Evolutionary conservation across 441 rosid genomes (phyloP).

Genomic region (Flueggea neowawraea): DNA sequence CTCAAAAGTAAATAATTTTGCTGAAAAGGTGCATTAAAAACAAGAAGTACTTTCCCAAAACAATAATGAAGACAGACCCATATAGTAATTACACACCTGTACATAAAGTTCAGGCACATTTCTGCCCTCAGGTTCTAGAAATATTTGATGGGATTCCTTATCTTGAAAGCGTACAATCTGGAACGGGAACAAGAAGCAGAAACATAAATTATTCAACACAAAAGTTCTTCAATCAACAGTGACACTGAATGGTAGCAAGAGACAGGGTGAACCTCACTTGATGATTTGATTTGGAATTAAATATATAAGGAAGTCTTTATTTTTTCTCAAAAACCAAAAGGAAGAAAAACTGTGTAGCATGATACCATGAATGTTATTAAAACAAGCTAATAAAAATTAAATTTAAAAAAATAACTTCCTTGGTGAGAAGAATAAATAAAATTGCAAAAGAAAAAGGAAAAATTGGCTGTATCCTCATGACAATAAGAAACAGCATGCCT

Average conservation of each 20-base stretch:
- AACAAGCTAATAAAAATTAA: not conserved
- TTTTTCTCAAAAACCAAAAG: too few species aligned
- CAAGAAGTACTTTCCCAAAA: too few species aligned
- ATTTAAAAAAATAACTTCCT: not conserved
- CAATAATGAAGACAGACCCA: constrained; percentile 2
- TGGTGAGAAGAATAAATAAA: not conserved
- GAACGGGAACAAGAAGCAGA: not conserved
- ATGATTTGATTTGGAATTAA: too few species aligned
- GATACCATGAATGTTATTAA: too few species aligned
- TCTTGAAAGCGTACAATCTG: constrained; percentile 97
- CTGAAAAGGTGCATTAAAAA: too few species aligned
- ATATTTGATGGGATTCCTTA: constrained; percentile 98
- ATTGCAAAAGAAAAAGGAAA: not conserved
- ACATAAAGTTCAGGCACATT: constrained; percentile 97
- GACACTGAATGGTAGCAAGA: too few species aligned
- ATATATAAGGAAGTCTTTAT: too few species aligned
- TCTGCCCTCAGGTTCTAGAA: constrained; percentile 99
- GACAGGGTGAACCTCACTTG: too few species aligned
- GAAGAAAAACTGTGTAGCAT: too few species aligned
- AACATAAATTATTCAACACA: not conserved
- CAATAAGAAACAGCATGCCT: constrained; percentile 37
- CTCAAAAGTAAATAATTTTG: too few species aligned
- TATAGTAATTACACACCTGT: constrained; percentile 51
- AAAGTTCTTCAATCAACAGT: too few species aligned
- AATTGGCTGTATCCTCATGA: not conserved